phyloP scores from a whole-genome alignment of 805 yeast genomes.

The Teunomyces funiuensis region DNA sequence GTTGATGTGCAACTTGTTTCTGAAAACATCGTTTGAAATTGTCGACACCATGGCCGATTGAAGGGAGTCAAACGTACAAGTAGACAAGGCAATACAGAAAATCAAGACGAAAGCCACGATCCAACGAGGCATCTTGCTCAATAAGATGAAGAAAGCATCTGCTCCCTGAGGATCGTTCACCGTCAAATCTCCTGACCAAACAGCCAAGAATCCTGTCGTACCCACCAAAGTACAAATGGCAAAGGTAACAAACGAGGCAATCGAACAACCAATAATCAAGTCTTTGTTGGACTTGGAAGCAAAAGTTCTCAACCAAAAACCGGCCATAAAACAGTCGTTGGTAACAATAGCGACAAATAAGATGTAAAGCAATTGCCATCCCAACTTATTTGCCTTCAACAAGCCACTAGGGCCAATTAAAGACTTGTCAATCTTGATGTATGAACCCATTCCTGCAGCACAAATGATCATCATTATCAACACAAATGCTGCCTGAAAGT shows the following conservation, averaged over 20 bases:
- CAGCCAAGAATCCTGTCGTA: conserved; percentile 81
- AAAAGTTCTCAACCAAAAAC: conserved; percentile 93
- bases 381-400: conserved; percentile 64
- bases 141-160: conserved; percentile 69
- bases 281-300: conserved; percentile 80
- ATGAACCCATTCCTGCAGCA: conserved; percentile 74
- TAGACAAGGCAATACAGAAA: conserved; percentile 69
- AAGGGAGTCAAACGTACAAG: conserved; percentile 85
- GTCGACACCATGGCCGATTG: conserved; percentile 89
- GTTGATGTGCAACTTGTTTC: conserved; percentile 69
- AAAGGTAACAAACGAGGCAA: conserved; percentile 70
- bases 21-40: conserved; percentile 83
- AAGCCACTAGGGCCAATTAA: conserved; percentile 64
- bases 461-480: conserved; percentile 66
- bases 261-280: conserved; percentile 67
- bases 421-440: conserved; percentile 64
- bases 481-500: conserved; percentile 78
- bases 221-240: conserved; percentile 72
- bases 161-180: conserved; percentile 56
- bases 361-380: conserved; percentile 88
- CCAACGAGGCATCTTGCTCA: conserved; percentile 80
- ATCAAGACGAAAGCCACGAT: conserved; percentile 79
- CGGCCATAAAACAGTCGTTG: conserved; percentile 86
- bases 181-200: conserved; percentile 76
- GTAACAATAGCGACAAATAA: conserved; percentile 84